Evolutionary conservation across 805 yeast species (phyloP).

Genomic region (Martiniozyma abietophila): DNA sequence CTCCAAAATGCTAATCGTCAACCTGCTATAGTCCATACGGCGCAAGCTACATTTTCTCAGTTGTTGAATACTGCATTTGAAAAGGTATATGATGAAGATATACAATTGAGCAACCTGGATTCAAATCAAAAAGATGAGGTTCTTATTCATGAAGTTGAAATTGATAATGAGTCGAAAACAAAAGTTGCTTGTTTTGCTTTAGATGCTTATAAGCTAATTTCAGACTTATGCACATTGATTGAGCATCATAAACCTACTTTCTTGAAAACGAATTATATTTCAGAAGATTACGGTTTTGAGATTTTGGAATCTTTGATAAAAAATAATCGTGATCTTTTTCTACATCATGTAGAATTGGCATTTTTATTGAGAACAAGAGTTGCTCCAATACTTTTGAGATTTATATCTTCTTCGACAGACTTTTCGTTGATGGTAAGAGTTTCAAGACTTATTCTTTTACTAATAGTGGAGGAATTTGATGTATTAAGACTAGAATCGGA

Average conservation of each 20-base stretch:
- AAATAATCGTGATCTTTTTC: conserved; percentile 50
- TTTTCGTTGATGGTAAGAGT: conserved; percentile 71
- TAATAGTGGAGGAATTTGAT: conserved; percentile 53
- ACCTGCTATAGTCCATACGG: conserved; percentile 77
- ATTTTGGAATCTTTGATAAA: conserved; percentile 70
- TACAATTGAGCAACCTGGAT: conserved; percentile 17
- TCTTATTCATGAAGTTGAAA: conserved; percentile 27
- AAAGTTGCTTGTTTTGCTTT: conserved; percentile 44
- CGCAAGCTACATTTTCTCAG: conserved; percentile 89
- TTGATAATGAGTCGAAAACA: conserved; percentile 36
- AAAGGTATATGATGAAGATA: conserved; percentile 38
- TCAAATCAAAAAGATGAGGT: conserved; percentile 22
- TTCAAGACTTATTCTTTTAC: conserved; percentile 55
- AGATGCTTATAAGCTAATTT: conserved; percentile 63
- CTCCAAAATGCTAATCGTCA: conserved; percentile 62
- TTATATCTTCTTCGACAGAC: conserved; percentile 45
- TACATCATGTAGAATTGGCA: conserved; percentile 53
- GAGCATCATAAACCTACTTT: conserved; percentile 49
- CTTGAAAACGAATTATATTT: conserved; percentile 41
- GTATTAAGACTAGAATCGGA: conserved; percentile 70
- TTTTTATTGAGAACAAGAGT: conserved; percentile 56
- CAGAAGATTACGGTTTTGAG: conserved; percentile 69
- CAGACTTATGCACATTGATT: conserved; percentile 62
- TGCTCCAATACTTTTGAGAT: conserved; percentile 67
- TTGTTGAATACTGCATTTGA: conserved; percentile 73